Base-by-base conservation (phyloP, 2,329 filamentous ascomycete genomes). In the Hansfordia pulvinata region DNA sequence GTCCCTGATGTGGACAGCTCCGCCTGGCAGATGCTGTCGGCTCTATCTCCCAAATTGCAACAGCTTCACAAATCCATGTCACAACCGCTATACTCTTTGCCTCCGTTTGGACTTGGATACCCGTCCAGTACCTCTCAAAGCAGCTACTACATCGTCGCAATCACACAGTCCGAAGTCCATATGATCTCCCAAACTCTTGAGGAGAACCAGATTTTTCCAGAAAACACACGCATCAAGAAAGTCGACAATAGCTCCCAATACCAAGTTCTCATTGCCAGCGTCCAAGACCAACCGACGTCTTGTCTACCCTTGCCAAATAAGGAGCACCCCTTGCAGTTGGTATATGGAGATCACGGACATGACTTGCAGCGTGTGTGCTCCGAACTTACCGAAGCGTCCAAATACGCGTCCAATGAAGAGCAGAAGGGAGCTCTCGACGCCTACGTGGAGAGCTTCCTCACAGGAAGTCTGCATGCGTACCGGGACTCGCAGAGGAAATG, bases 181-280 rank as follows among this genome's bases (percentile, higher is more conserved):
- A 43, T 54, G 10, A 54, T 72, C 19, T 61, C 64, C 7, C 53
- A 58, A 18, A 50, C 62, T 17, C 50, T 72, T 34, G 60, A 65
- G 34, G 47, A 58, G 28, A 58, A 64, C 28, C 53, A 53, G 8
- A 47, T 73, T 8, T 54, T 60, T 4, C 52, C 66, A n/a, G 67
- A 73, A 38, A 74, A 74, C 35, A 74, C 69, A 0, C 52, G 69
- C 32, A 40, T 74, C 25, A 49, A 49, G 26, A 71, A 47, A 27
- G 25, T 24, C n/a, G 33, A 27, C 3, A 31, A 40, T 28, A 17
- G 49, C 41, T 21, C 17, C 2, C 54, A 52, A 26, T 69, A 60
- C 37, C 57, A 67, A 22, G 46, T 71, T 20, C 49, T 71, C 23
- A 37, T 46, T 19, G 52, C 51, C 10, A 54, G 50, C 3, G 35